Evolutionary conservation across 495 filamentous ascomycete species (phyloP), one percentile per base, ranked within the genome.

Genomic region (Lindgomyces ingoldianus): DNA sequence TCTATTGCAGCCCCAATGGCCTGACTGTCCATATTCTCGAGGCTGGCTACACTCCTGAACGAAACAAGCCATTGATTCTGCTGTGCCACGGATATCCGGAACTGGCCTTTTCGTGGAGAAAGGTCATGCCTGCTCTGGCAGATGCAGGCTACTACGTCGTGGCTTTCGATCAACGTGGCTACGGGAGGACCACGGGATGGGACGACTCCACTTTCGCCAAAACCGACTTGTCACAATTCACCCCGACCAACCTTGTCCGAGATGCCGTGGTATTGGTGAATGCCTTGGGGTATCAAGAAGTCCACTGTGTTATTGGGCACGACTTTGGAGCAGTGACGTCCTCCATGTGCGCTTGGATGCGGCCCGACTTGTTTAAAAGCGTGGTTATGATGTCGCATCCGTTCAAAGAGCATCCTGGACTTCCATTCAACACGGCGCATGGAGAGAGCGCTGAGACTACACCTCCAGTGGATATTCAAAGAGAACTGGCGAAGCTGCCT

Each of bases 41-140:
- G 68, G 77, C 84, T 18, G 84, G 84, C 24, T 55, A 70, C 16
- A 73, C 74, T 29, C 74, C 74, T 14, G 81, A 56, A 11, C 47
- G 56, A 18, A 18, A 62, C 51, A 66, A 77, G 18, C 86, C 85
- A 0, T 79, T 89, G 47, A 74, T 90, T 29, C 72, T 89, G 19
- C 82, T 87, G 62, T 78, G 84, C 55, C 87, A 88, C 71, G 87
- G 86, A 21, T 89, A 82, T 65, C 86, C 87, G 8, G 86, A 89
- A 67, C 78, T 89, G 19, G 85, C 87, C 47, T 89, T 81, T 72
- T 88, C 86, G 30, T 89, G 86, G 86, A 84, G 86, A 57, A 83
- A 85, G 46, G 72, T 88, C 12, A 78, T 89, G 60, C 81, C 83
- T 18, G 52, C 72, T 1, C 72, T 90, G 22, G 83, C 86, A 10